Base-by-base conservation (phyloP, 352 stramenopile genomes). In the Phytopythium sindhum region DNA sequence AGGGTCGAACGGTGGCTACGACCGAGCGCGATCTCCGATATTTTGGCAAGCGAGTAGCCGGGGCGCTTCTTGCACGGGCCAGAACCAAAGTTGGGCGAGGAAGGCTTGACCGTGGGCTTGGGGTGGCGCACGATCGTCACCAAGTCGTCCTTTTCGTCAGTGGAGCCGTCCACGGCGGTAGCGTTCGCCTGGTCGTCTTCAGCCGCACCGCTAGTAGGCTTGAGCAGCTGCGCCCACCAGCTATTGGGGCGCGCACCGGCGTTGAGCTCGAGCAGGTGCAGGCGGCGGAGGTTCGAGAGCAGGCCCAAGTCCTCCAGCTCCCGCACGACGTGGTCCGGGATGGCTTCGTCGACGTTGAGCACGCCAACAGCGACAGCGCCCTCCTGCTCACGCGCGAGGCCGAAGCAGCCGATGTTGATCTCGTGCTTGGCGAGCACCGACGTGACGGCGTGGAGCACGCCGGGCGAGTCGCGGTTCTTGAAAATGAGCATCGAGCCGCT, bases 61-160 rank as follows among this genome's bases (percentile, higher is more conserved):
- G 97, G 97, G 23, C 97, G 94, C 81, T 99, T 99, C 77, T 99
- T 99, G 89, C 97, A 99, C 50, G 97, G 97, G 41, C 97, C 97
- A 17, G 95, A 99, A 57, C 94, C 97, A 78, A 99, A 99, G 76
- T 99, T 96, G 15, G 97, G 94, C 64, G 89, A 94, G 24, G 64
- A 65, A 0, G 94, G 94, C 72, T 91, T 93, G 10, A 79, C 68
- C 21, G 70, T 57, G 35, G 90, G 90, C 67, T 93, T 92, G 45
- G 69, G 73, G 66, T 90, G 84, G 48, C 72, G 76, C 26, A 84
- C 60, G 50, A 91, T 75, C n/a, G 81, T 70, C 50, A 78, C 74
- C 28, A 65, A 66, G 7, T 63, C 64, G 33, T 86, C 72, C 23
- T 37, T 48, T 8, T 66, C 50, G 9, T 50, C 44, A 26, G 19